A percentile compares a stretch with the other conserved stretches of the same genome.
These are phyloP conservation scores for Pleurotus sapidus DNA, from an alignment of 768 basidiomycete species.

Conservation along the genomic window DNA sequence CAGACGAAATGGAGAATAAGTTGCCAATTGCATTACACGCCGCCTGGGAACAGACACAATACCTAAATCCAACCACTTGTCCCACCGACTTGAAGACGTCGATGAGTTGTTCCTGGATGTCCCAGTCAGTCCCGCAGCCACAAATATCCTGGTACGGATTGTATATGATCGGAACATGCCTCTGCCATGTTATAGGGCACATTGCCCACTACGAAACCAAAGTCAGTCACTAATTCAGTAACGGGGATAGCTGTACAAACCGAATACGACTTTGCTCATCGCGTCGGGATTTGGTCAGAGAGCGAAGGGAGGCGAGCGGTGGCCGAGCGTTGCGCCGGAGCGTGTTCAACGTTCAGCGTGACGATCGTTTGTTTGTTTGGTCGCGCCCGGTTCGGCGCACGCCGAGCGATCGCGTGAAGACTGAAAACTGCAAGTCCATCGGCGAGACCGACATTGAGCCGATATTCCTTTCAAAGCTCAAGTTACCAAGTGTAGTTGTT, in stretches of 20 bases:
- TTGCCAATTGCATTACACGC: neutral
- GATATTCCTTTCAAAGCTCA: too few species aligned
- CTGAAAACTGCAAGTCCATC: too few species aligned
- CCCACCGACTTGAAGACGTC: constrained; percentile 88
- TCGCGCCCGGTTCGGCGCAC: too few species aligned
- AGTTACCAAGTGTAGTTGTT: too few species aligned
- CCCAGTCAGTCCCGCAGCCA: constrained; percentile 9
- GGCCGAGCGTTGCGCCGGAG: too few species aligned
- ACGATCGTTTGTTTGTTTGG: too few species aligned
- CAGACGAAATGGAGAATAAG: neutral
- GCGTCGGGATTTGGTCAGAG: neutral
- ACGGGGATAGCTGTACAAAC: constrained; percentile 33
- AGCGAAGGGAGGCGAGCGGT: neutral
- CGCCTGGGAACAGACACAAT: constrained; percentile 12
- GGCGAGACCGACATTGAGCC: too few species aligned
- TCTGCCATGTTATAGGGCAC: constrained; percentile 90
- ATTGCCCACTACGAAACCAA: constrained; percentile 64
- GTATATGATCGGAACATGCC: constrained; percentile 28
- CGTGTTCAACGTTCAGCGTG: too few species aligned
- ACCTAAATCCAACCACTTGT: constrained; percentile 89
- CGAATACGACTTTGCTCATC: constrained; percentile 76
- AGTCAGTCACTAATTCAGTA: neutral
- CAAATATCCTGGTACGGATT: neutral
- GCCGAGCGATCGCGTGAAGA: too few species aligned
- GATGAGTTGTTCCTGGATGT: constrained; percentile 69